A percentile compares a stretch with the other conserved stretches of the same genome.
Conservation (phyloP, 2,329 filamentous ascomycete species). For the Curvularia sp. region DNA sequence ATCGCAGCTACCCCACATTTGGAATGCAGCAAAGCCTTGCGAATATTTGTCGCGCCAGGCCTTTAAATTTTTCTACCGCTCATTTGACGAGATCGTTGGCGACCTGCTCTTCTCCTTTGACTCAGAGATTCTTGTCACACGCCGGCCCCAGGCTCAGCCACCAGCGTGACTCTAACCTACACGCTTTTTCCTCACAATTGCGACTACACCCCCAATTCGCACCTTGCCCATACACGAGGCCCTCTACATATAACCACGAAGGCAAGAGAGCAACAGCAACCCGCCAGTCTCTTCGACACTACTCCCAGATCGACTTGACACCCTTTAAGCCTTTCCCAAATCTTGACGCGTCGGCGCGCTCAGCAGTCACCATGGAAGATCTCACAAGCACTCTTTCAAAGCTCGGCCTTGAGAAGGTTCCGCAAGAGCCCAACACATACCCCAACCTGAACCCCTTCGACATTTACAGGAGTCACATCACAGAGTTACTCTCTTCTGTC, state of each 20-base stretch:
- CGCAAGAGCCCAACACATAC: slow-evolving; percentile 55
- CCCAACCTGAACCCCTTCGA: slow-evolving; percentile 78
- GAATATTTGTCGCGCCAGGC: slow-evolving; percentile 25
- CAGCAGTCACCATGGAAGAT: slow-evolving; percentile 45
- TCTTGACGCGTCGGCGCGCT: slow-evolving; percentile 37
- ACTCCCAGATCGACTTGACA: slow-evolving; percentile 25
- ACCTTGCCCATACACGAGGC: slow-evolving; percentile 12
- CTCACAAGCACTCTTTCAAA: slow-evolving; percentile 47
- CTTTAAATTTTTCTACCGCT: slow-evolving; percentile 37
- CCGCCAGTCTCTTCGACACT: slow-evolving; percentile 17
- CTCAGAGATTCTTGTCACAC: slow-evolving; percentile 29
- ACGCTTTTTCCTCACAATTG: slow-evolving; percentile 9
- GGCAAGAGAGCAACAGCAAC: neutral
- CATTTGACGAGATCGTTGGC: slow-evolving; percentile 43
- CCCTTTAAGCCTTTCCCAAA: slow-evolving; percentile 31
- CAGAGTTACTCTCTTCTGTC: slow-evolving; percentile 70
- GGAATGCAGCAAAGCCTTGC: slow-evolving; percentile 38
- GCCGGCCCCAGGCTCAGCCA: neutral
- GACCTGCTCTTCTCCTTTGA: slow-evolving; percentile 43
- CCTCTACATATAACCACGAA: slow-evolving; percentile 7
- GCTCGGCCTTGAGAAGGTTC: slow-evolving; percentile 50
- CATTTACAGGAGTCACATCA: slow-evolving; percentile 79
- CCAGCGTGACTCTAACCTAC: slow-evolving; percentile 8
- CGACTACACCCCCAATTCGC: slow-evolving; percentile 15
- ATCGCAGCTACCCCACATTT: slow-evolving; percentile 36